These are phyloP conservation scores for Sapria himalayana DNA, from an alignment of 345 rosid genomes.

Conservation along the genomic window DNA sequence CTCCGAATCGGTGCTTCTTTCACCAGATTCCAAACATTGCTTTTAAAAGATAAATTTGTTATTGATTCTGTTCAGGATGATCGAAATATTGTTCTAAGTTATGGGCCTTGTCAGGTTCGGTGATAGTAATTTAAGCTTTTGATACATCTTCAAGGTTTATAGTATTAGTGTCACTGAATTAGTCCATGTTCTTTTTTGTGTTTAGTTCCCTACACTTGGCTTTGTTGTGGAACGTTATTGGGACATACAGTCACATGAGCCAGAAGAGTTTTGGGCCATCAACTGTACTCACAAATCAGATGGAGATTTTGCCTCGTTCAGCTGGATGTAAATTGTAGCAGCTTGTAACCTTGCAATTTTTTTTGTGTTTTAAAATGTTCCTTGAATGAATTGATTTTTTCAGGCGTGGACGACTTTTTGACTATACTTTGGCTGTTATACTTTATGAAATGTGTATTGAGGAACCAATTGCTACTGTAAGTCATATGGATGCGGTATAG, in stretches of 20 bases:
- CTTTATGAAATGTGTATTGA: conserved; percentile 83
- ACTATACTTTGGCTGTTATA: conserved; percentile 51
- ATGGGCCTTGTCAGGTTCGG: conserved; percentile 94
- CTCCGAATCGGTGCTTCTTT: conserved; percentile 95
- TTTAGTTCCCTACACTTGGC: conserved; percentile 90
- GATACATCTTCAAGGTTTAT: too few species aligned
- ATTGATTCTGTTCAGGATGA: conserved; percentile 58
- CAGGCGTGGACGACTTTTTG: conserved; percentile 96
- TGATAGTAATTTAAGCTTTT: too few species aligned
- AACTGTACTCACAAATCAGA: conserved; percentile 71
- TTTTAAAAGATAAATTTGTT: conserved; percentile 55
- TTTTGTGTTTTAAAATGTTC: conserved; percentile 4
- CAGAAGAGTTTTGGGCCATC: conserved; percentile 87
- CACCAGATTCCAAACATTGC: conserved; percentile 91
- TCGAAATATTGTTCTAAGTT: conserved; percentile 72
- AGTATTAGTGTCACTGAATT: too few species aligned
- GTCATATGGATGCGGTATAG: conserved; percentile 14
- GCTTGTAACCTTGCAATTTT: conserved; percentile 4
- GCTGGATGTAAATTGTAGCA: conserved; percentile 47
- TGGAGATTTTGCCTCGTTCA: conserved; percentile 61
- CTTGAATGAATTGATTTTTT: conserved; percentile 10
- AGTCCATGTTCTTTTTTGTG: too few species aligned
- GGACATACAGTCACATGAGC: conserved; percentile 91
- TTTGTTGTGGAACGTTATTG: conserved; percentile 89
- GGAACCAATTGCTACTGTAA: conserved; percentile 75